Evolutionary conservation across 768 basidiomycete species (phyloP).

Genomic region (Boletus reticuloceps): DNA sequence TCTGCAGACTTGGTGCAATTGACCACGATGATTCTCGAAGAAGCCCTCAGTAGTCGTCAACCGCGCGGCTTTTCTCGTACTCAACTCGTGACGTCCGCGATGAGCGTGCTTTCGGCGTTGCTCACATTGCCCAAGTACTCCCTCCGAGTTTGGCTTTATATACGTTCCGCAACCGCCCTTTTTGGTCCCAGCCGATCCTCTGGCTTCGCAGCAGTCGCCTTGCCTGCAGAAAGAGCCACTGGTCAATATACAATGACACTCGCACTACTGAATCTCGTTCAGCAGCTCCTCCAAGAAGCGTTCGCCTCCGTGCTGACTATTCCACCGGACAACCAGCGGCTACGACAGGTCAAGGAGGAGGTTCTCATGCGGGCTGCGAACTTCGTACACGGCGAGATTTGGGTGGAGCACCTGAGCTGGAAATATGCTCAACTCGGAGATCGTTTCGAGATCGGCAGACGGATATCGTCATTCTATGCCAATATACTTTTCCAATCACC

Average conservation of each 20-base stretch:
- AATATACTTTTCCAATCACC: slow-evolving; percentile 64
- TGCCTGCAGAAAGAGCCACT: slow-evolving; percentile 66
- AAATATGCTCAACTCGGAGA: slow-evolving; percentile 80
- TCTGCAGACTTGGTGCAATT: slow-evolving; percentile 76
- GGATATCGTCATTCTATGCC: slow-evolving; percentile 64
- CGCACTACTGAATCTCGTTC: slow-evolving; percentile 72
- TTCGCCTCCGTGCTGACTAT: slow-evolving; percentile 48
- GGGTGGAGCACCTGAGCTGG: slow-evolving; percentile 85
- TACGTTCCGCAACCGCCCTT: slow-evolving; percentile 73
- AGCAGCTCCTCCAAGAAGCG: slow-evolving; percentile 73
- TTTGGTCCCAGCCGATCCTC: slow-evolving; percentile 61
- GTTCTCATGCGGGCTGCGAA: slow-evolving; percentile 74
- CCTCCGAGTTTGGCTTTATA: slow-evolving; percentile 85
- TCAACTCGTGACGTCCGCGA: slow-evolving; percentile 72
- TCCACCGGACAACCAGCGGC: slow-evolving; percentile 53
- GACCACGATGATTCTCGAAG: slow-evolving; percentile 78
- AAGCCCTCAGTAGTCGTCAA: slow-evolving; percentile 58
- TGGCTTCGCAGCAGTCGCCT: slow-evolving; percentile 61
- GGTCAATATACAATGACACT: slow-evolving; percentile 83
- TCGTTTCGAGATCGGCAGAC: slow-evolving; percentile 76
- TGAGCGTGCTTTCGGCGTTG: slow-evolving; percentile 78
- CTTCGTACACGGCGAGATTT: slow-evolving; percentile 84
- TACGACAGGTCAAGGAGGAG: slow-evolving; percentile 77
- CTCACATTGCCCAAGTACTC: slow-evolving; percentile 72
- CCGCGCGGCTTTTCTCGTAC: slow-evolving; percentile 46